Evolutionary conservation across 805 yeast genomes (phyloP).

Genomic region (Nakazawaea ishiwadae): DNA sequence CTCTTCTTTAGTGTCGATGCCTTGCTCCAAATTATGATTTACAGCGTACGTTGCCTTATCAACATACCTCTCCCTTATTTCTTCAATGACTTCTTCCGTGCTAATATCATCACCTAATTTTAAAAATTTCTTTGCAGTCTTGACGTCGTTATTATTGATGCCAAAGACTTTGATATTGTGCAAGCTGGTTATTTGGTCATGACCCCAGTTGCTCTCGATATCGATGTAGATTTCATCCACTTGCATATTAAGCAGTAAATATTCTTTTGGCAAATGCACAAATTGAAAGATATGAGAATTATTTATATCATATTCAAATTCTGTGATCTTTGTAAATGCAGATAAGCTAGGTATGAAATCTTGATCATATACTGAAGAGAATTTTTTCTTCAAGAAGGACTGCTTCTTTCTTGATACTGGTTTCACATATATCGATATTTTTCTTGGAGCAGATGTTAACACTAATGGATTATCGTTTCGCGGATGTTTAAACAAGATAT

Average conservation of each 20-base stretch:
- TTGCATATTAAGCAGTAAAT: conserved; percentile 4
- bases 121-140: conserved; percentile 3
- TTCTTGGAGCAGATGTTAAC: conserved; percentile 9
- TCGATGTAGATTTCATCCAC: conserved; percentile 9
- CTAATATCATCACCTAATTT: background rate
- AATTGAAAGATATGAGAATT: conserved; percentile 9
- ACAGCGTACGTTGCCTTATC: conserved; percentile 5
- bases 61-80: conserved; percentile 3
- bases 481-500: conserved; percentile 8
- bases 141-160: conserved; percentile 4
- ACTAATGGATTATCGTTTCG: conserved; percentile 11
- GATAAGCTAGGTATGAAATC: conserved; percentile 5
- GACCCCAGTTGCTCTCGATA: conserved; percentile 14
- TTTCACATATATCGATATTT: conserved; percentile 11
- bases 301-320: conserved; percentile 11
- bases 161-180: conserved; percentile 13
- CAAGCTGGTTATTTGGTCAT: conserved; percentile 7
- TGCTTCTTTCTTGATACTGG: background rate
- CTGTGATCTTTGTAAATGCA: conserved; percentile 5
- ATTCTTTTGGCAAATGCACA: conserved; percentile 6
- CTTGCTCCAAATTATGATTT: background rate
- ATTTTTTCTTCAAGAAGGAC: background rate
- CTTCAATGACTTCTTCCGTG: conserved; percentile 4
- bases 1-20: background rate
- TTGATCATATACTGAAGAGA: conserved; percentile 1